phyloP scores from a whole-genome alignment of 345 rosid species.

The Linum trigynum region DNA sequence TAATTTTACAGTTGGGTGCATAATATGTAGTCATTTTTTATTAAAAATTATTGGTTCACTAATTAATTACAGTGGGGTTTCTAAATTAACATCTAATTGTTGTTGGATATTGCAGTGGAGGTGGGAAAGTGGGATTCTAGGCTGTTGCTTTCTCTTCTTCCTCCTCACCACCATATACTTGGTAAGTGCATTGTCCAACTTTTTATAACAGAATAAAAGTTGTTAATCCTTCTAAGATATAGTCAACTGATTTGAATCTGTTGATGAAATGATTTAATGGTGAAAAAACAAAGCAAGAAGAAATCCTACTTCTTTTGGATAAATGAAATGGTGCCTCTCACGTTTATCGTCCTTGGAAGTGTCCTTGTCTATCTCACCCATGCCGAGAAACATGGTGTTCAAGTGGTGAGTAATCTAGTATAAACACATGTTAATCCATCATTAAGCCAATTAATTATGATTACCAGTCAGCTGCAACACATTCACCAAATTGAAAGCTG shows the following conservation, averaged over 20 bases:
- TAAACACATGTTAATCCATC: not conserved
- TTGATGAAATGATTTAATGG: not conserved
- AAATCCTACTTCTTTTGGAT: conserved; percentile 39
- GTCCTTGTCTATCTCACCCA: conserved; percentile 27
- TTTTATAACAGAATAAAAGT: not conserved
- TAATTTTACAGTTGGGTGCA: no score
- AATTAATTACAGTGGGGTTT: no score
- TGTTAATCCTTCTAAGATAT: not conserved
- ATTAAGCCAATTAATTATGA: not conserved
- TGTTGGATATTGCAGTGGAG: conserved; percentile 36
- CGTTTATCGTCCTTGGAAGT: conserved; percentile 33
- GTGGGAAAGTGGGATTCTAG: conserved; percentile 36
- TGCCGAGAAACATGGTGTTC: conserved; percentile 23
- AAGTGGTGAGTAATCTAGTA: conserved; percentile 23
- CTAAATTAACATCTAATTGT: not conserved
- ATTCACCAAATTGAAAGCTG: no score
- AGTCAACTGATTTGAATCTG: not conserved
- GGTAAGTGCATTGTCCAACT: conserved; percentile 18
- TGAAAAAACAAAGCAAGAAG: conserved; percentile 27
- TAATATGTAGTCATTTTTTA: no score
- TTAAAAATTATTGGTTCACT: not conserved
- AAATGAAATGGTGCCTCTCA: conserved; percentile 38
- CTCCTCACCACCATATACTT: conserved; percentile 27
- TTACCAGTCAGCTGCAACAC: not conserved
- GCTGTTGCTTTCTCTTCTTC: conserved; percentile 32